These are phyloP conservation scores for Colletotrichum sp. DNA, from an alignment of 2,329 filamentous ascomycete genomes.

Conservation along the genomic window DNA sequence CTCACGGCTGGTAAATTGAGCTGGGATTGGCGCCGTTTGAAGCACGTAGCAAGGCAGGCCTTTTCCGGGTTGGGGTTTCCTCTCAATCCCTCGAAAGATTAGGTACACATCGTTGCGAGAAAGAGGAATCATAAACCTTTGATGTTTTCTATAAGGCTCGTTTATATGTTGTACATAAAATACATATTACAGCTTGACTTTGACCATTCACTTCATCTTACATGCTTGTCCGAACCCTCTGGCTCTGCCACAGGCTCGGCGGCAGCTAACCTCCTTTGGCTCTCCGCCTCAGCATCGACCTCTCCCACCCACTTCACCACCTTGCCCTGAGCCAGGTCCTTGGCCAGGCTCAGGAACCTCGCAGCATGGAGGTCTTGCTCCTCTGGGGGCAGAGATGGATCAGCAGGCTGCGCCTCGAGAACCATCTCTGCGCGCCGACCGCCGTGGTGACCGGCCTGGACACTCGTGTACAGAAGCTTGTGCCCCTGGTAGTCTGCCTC, in stretches of 20 bases:
- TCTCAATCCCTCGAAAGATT: neutral
- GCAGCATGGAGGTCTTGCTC: neutral
- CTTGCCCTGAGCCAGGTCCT: neutral
- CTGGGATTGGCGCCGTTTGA: neutral
- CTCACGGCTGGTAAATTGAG: neutral
- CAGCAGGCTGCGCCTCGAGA: slow-evolving; percentile 34
- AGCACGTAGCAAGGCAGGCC: neutral
- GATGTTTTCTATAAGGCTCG: neutral
- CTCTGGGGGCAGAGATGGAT: neutral
- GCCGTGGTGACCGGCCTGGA: slow-evolving; percentile 56
- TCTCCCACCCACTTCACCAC: slow-evolving; percentile 10
- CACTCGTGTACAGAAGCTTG: slow-evolving; percentile 54
- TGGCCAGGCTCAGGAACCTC: neutral
- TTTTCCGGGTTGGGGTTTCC: neutral
- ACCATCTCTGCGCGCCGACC: slow-evolving; percentile 57
- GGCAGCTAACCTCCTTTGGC: neutral
- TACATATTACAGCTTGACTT: neutral
- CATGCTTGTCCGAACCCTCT: neutral
- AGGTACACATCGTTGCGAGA: neutral
- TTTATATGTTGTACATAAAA: neutral
- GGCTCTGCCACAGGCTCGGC: neutral
- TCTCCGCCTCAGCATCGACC: neutral
- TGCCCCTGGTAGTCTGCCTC: slow-evolving; percentile 47
- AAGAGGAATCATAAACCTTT: neutral
- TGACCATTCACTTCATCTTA: neutral